Base-by-base conservation (phyloP, 2,329 filamentous ascomycete species). In the Epichloe gansuensis region DNA sequence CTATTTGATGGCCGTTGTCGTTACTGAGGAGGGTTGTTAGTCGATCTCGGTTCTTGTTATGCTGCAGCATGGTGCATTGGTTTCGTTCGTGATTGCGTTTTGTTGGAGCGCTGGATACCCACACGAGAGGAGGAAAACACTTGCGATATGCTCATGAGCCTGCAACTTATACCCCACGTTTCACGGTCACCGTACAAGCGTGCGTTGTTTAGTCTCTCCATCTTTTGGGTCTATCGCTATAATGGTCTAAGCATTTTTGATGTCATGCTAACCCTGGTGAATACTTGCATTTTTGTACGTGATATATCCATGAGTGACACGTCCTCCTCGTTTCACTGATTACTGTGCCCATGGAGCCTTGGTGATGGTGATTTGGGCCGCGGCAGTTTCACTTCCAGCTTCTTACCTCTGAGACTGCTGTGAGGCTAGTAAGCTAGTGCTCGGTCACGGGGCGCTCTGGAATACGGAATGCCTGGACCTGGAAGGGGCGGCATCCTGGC, bases 331-430 rank as follows among this genome's bases (percentile, higher is more conserved):
- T 17, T 43, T 4, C 31, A 25, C 45, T 6, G 23, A 34, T 21
- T 34, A 66, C 57, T 66, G 72, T 1, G 72, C 71, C 73, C 73
- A 76, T 1, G 73, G 74, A 13, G 73, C 73, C 57, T 70, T 74
- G 5, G 73, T 75, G 28, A 72, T 56, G 1, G 67, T 64, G 42
- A 70, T 65, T 55, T 73, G 71, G 12, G 65, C 67, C 25, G 62
- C 65, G 1, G 70, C 63, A 28, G 65, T 66, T n/a, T 61, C 67
- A 4, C 62, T 41, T 8, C 52, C 52, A 1, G 61, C 34, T 15
- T 53, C 7, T 12, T 52, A 48, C 12, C 61, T 63, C 37, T 54
- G 59, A 13, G 55, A 25, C 13, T 61, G 58, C 25, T 58, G 59
- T 9, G 60, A 48, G 11, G 52, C 57, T 41, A 63, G 54, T 5